A percentile compares a stretch with the other conserved stretches of the same genome.
These are phyloP conservation scores for Platismatia glauca DNA, from an alignment of 495 filamentous ascomycete species.

Conservation along the genomic window DNA sequence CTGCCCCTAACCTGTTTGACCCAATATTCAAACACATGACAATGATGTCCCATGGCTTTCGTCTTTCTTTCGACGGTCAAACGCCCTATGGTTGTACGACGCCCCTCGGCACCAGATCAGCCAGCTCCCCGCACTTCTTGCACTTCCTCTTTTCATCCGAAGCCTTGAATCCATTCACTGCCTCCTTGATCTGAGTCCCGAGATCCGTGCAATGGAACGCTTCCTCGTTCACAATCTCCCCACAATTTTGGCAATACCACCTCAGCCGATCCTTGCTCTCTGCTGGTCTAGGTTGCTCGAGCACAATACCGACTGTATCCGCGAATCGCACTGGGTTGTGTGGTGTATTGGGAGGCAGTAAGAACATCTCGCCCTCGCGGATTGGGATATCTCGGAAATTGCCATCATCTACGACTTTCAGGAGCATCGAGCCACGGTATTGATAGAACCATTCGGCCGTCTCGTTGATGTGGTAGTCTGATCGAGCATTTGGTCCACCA, in stretches of 20 bases:
- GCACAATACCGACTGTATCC: conserved; percentile 70
- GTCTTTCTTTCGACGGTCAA: background rate
- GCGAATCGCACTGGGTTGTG: conserved; percentile 69
- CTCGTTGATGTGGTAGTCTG: conserved; percentile 96
- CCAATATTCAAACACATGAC: background rate
- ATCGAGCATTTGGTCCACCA: conserved; percentile 90
- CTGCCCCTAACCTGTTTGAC: background rate
- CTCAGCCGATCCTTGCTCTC: conserved; percentile 67
- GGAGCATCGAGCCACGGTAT: conserved; percentile 82
- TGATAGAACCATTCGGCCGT: conserved; percentile 99
- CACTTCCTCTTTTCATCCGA: conserved; percentile 68
- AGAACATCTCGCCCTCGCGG: conserved; percentile 87
- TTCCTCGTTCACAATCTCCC: conserved; percentile 71
- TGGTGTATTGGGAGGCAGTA: conserved; percentile 83
- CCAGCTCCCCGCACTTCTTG: conserved; percentile 66
- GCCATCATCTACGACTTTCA: conserved; percentile 70
- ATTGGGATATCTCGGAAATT: conserved; percentile 79
- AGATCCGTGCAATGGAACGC: conserved; percentile 83
- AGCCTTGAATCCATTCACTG: conserved; percentile 72
- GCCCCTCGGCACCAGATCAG: conserved; percentile 35
- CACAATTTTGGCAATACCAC: conserved; percentile 79
- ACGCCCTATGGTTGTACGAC: conserved; percentile 18
- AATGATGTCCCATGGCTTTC: background rate
- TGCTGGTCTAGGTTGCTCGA: conserved; percentile 75
- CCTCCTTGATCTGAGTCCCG: conserved; percentile 94